These are phyloP conservation scores for Aspergillus pseudonomiae DNA, from an alignment of 2,329 filamentous ascomycete genomes.

Conservation along the genomic window DNA sequence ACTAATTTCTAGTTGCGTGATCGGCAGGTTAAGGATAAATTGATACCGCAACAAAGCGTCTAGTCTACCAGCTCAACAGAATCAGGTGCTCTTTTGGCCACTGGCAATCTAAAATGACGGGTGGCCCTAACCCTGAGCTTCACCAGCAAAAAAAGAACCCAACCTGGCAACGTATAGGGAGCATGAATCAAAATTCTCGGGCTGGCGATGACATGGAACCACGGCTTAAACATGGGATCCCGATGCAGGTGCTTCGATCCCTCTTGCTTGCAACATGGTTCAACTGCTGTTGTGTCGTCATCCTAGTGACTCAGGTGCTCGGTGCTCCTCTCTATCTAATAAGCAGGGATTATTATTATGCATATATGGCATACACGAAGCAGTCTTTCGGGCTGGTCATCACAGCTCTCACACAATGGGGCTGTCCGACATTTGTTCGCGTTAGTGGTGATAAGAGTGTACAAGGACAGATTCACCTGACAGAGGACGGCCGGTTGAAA, in stretches of 20 bases:
- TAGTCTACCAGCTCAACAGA: background rate
- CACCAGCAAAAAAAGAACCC: slow-evolving; percentile 34
- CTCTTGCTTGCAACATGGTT: slow-evolving; percentile 50
- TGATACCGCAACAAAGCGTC: background rate
- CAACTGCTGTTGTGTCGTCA: slow-evolving; percentile 44
- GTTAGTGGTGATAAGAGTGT: slow-evolving; percentile 66
- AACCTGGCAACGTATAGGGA: slow-evolving; percentile 16
- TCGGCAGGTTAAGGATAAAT: background rate
- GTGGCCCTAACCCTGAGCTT: slow-evolving; percentile 32
- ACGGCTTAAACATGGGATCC: slow-evolving; percentile 48
- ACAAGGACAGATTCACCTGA: slow-evolving; percentile 59
- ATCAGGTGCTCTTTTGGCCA: background rate
- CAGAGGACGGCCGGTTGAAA: slow-evolving; percentile 59
- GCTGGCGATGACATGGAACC: slow-evolving; percentile 33
- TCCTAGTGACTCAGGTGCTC: slow-evolving; percentile 61
- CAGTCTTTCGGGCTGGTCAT: slow-evolving; percentile 66
- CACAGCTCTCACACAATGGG: slow-evolving; percentile 65
- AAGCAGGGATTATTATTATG: slow-evolving; percentile 63
- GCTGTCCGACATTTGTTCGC: slow-evolving; percentile 63
- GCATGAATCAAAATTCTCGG: slow-evolving; percentile 1
- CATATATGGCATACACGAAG: slow-evolving; percentile 68
- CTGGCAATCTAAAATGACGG: slow-evolving; percentile 28
- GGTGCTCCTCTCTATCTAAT: slow-evolving; percentile 64
- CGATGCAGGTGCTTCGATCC: slow-evolving; percentile 50
- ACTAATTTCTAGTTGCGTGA: background rate